Conservation (phyloP, 768 basidiomycete genomes). For the Dentipellis fragilis region DNA sequence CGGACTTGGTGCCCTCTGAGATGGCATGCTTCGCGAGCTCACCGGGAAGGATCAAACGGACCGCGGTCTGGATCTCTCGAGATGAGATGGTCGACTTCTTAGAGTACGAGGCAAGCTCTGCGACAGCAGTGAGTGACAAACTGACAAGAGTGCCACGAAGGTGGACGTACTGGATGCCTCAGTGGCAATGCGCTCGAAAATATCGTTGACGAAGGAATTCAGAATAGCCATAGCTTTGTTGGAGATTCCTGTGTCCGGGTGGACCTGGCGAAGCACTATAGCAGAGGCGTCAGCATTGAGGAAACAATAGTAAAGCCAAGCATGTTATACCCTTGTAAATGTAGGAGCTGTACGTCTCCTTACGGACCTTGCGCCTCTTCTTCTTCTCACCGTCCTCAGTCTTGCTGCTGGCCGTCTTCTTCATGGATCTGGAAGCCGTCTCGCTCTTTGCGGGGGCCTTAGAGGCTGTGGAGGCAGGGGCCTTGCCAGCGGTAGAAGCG, state of each 20-base stretch:
- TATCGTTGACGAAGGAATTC: conserved; percentile 94
- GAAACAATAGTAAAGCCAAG: conserved; percentile 1
- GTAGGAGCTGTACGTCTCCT: conserved; percentile 92
- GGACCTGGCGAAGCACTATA: conserved; percentile 89
- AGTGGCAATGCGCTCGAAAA: conserved; percentile 86
- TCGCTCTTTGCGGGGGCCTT: conserved; percentile 69
- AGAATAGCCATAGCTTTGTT: conserved; percentile 98
- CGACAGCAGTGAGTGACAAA: neutral
- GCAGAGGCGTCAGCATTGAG: neutral
- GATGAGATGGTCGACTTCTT: conserved; percentile 99
- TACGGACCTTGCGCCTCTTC: conserved; percentile 76
- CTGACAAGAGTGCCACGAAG: neutral
- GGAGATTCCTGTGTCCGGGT: conserved; percentile 98
- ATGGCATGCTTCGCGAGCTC: conserved; percentile 92
- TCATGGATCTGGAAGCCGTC: conserved; percentile 56
- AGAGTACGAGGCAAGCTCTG: conserved; percentile 93
- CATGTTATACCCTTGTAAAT: conserved; percentile 64
- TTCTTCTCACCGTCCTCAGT: conserved; percentile 69
- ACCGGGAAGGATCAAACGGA: conserved; percentile 92
- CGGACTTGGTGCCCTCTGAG: conserved; percentile 90
- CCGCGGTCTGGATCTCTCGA: conserved; percentile 95
- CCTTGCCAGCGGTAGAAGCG: conserved; percentile 78
- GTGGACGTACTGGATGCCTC: conserved; percentile 72
- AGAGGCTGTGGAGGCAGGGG: conserved; percentile 55
- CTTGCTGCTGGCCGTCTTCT: conserved; percentile 61